Conservation (phyloP, 371 early-diverging fungal species). For the Choanephora cucurbitarum region DNA sequence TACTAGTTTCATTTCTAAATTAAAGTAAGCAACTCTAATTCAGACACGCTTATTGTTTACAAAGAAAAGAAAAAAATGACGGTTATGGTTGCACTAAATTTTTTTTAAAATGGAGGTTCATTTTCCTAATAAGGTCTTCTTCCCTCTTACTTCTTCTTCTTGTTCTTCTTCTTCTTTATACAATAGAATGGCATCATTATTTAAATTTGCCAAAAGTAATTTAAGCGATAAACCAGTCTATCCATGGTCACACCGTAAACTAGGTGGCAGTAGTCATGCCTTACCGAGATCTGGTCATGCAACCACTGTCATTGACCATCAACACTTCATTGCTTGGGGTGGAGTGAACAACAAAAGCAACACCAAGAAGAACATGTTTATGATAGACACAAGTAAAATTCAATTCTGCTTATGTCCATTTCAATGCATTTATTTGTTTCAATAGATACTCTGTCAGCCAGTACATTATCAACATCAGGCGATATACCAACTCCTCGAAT, state of each 20-base stretch:
- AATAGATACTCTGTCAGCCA: constrained; percentile 26
- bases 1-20: no score
- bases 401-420: not conserved
- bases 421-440: not conserved
- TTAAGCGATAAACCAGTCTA: constrained; percentile 23
- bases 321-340: constrained; percentile 51
- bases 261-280: constrained; percentile 20
- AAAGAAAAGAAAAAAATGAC: no score
- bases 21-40: no score
- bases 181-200: constrained; percentile 25
- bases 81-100: no score
- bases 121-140: no score
- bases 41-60: no score
- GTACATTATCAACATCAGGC: constrained; percentile 19
- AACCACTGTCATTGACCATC: constrained; percentile 43
- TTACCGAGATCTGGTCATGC: constrained; percentile 56
- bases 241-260: constrained; percentile 37
- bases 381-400: constrained; percentile 51
- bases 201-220: constrained; percentile 29
- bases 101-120: no score
- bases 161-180: constrained; percentile 3
- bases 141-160: not conserved
- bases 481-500: constrained; percentile 31
- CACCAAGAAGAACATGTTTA: constrained; percentile 46
- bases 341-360: constrained; percentile 37